These are phyloP conservation scores for Chrysosporium queenslandicum DNA, from an alignment of 2,329 filamentous ascomycete species.

Conservation along the genomic window DNA sequence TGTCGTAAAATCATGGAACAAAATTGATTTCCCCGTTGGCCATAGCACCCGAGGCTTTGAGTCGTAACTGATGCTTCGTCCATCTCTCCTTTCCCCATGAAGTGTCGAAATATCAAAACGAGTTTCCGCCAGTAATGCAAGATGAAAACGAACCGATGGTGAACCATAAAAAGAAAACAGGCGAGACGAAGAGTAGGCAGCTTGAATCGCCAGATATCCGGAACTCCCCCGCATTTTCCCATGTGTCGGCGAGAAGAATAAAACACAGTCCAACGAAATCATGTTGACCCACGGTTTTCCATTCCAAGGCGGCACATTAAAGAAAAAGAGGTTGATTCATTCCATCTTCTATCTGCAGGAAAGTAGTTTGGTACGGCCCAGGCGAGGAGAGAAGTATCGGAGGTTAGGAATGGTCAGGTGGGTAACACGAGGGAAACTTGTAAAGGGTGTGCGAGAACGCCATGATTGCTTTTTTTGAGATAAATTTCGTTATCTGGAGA, in stretches of 20 bases:
- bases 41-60: slow-evolving; percentile 3
- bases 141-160: slow-evolving; percentile 11
- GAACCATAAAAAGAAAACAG: background rate
- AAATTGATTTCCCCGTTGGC: background rate
- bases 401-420: slow-evolving; percentile 1
- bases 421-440: slow-evolving; percentile 21
- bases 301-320: slow-evolving; percentile 24
- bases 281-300: slow-evolving; percentile 8
- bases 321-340: slow-evolving; percentile 27
- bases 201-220: slow-evolving; percentile 70
- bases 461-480: slow-evolving; percentile 29
- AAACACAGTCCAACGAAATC: slow-evolving; percentile 10
- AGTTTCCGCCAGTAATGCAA: slow-evolving; percentile 27
- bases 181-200: slow-evolving; percentile 23
- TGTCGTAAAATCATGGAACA: slow-evolving; percentile 1
- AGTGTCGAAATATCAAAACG: slow-evolving; percentile 12
- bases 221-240: slow-evolving; percentile 48
- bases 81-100: slow-evolving; percentile 21
- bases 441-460: slow-evolving; percentile 25
- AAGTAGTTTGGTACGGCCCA: background rate
- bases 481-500: slow-evolving; percentile 10
- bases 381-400: slow-evolving; percentile 4
- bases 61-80: slow-evolving; percentile 10
- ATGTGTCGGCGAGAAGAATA: slow-evolving; percentile 43
- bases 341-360: slow-evolving; percentile 42